Evolutionary conservation across 345 rosid species (phyloP), one percentile per base, ranked within the genome.

Genomic region (Salix brachista): DNA sequence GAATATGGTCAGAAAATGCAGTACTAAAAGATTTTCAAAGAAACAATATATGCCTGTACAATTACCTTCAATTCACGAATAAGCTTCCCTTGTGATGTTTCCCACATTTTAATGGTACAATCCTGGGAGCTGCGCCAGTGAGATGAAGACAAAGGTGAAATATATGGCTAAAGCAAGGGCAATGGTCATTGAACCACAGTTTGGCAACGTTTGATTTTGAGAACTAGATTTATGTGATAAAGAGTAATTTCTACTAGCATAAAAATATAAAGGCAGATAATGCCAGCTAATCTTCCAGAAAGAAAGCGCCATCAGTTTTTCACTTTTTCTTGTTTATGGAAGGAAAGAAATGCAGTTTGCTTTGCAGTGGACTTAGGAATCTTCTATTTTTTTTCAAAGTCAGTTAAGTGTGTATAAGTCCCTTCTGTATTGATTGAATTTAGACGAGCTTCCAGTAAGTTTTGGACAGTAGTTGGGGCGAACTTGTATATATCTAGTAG

Each of bases 91-190:
- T 94, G 97, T 11, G 97, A 79, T 32, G 99, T 92, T 87, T 96
- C 99, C 99, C 98, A 96, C 79, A 96, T 88, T 90, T 96, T 96
- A 74, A 96, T 91, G 32, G 96, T 90, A 83, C 98, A 92, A 75
- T 93, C 98, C 85, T 96, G 97, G 62, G 99, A 93, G 73, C 98
- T 93, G 89, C 76, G 79, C 79, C 61, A 80, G 18, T 70, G 25
- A 79, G 37, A 69, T 58, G 42, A 23, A 71, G 23, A 81, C 26
- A 73, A 79, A 6, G 77, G 77, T 39, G 61, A 37, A 13, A 74
- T 30, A 48, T 68, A 78, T 18, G 25, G 52, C 42, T 23, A 34
- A 79, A 3, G 28, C 26, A 34, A 18, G 56, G 28, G 23, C 23
- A 52, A 19, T 52, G 58, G n/a, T 6, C 19, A 18, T 5, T 54